Evolutionary conservation across 78 protist species (phyloP), one percentile per base, ranked within the genome.

Genomic region (Tieghemostelium lacteum): DNA sequence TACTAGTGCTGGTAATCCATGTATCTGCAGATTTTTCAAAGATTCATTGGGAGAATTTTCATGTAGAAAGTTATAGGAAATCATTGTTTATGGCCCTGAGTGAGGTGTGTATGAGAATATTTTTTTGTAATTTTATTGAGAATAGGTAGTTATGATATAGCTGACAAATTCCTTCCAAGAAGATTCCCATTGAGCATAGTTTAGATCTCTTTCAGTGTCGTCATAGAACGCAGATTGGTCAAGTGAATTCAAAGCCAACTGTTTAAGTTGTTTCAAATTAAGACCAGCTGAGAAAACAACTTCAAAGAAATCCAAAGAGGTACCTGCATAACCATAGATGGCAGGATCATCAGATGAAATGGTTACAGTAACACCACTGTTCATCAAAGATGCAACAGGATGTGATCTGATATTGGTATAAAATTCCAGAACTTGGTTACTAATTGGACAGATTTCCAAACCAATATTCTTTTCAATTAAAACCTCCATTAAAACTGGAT

Each of bases 361-460:
- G 29, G 91, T 63, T 6, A 95, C 29, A 10, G 87, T 94, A 2
- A 88, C 33, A 33, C 92, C 94, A 45, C 54, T 24, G 28, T 65
- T 62, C 34, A 92, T 45, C 1, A 88, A 70, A 39, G 19, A 28
- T 8, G 71, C n/a, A 24, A 55, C 94, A 0, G 97, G 95, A 52
- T 95, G 97, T 2, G 86, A 49, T 26, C 93, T 19, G 57, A 87
- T 55, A 33, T 87, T 77, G 7, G 75, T 69, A 4, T 87, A 92
- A 50, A 66, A 91, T 7, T 74, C 74, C 29, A 95, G 63, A 31
- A 92, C 85, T 78, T 95, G 95, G 57, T 95, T 95, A 12, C 78
- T 54, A 14, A 95, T 88, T 37, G 97, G 97, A 55, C 95, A 95
- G 4, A 89, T 65, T 72, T 95, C 97, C 16, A 95, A 61, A 6